Conservation (phyloP, 2,329 filamentous ascomycete species). For the Colletotrichum tofieldiae region DNA sequence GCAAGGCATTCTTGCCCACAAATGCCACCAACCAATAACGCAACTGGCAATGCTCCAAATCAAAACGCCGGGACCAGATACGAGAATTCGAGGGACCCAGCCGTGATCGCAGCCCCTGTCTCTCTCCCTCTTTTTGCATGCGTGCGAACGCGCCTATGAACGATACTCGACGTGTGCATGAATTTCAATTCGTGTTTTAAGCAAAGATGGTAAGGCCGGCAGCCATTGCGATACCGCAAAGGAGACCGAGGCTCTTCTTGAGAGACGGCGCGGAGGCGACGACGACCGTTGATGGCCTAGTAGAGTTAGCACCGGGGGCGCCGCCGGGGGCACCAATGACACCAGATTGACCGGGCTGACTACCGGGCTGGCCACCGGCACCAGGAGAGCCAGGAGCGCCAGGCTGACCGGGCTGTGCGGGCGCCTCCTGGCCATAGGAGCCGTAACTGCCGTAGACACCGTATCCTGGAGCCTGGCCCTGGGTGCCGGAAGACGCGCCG, state of each 20-base stretch:
- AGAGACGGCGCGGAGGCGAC: constrained; percentile 45
- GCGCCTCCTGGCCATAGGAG: constrained; percentile 5
- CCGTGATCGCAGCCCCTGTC: background rate
- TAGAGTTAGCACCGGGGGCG: constrained; percentile 3
- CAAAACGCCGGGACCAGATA: constrained; percentile 8
- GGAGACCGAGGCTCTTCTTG: constrained; percentile 48
- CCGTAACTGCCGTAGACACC: constrained; percentile 30
- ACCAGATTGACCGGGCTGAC: background rate
- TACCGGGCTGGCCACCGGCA: background rate
- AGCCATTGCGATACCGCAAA: constrained; percentile 49
- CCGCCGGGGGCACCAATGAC: background rate
- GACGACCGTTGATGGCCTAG: constrained; percentile 25
- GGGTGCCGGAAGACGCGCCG: background rate
- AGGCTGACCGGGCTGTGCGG: constrained; percentile 1
- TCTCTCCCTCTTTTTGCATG: background rate
- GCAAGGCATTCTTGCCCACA: constrained; percentile 16
- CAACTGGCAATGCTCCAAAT: constrained; percentile 1
- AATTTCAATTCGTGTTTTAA: background rate
- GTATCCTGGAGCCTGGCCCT: constrained; percentile 10
- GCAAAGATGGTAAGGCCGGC: constrained; percentile 42
- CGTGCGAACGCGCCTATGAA: background rate
- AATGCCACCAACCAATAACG: constrained; percentile 34
- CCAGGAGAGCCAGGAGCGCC: background rate
- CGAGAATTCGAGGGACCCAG: background rate
- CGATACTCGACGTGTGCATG: background rate